phyloP scores from a whole-genome alignment of 352 stramenopile genomes.

The Phytophthora capsici region DNA sequence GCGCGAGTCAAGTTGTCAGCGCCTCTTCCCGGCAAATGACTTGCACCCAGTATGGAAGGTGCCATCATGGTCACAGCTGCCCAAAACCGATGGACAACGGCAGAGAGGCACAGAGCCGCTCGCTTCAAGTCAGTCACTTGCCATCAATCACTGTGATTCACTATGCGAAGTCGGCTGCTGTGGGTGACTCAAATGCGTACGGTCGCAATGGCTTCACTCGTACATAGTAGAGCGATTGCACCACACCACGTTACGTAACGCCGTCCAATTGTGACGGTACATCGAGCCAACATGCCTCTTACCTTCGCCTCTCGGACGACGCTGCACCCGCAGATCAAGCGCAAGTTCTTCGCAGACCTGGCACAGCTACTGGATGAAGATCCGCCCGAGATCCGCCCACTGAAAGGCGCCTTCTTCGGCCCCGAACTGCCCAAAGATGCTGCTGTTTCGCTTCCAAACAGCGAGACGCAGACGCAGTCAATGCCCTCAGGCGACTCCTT shows the following conservation, averaged over 20 bases:
- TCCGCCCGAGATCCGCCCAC: conserved; percentile 34
- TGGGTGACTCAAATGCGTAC: conserved; percentile 3
- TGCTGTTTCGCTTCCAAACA: neutral
- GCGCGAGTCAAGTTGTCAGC: conserved; percentile 40
- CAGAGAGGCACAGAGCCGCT: conserved; percentile 1
- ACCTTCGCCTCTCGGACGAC: conserved; percentile 9
- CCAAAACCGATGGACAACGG: conserved; percentile 13
- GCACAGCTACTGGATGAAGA: conserved; percentile 57
- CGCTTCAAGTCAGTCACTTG: neutral
- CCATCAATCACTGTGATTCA: neutral
- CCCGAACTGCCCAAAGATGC: conserved; percentile 14
- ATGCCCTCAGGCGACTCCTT: conserved; percentile 45
- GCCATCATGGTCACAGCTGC: conserved; percentile 26
- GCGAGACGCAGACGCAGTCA: neutral
- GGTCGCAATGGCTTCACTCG: conserved; percentile 21
- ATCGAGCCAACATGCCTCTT: conserved; percentile 1
- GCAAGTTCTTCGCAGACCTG: conserved; percentile 80
- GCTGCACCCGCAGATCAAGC: conserved; percentile 72
- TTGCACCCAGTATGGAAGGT: conserved; percentile 17
- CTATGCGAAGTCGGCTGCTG: conserved; percentile 1
- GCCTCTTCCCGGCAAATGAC: conserved; percentile 23
- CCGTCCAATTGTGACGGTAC: neutral
- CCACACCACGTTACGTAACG: conserved; percentile 24
- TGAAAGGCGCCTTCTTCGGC: conserved; percentile 46
- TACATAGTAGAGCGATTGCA: conserved; percentile 1